These are phyloP conservation scores for Tulasnella sp. DNA, from an alignment of 768 basidiomycete genomes.

Conservation along the genomic window DNA sequence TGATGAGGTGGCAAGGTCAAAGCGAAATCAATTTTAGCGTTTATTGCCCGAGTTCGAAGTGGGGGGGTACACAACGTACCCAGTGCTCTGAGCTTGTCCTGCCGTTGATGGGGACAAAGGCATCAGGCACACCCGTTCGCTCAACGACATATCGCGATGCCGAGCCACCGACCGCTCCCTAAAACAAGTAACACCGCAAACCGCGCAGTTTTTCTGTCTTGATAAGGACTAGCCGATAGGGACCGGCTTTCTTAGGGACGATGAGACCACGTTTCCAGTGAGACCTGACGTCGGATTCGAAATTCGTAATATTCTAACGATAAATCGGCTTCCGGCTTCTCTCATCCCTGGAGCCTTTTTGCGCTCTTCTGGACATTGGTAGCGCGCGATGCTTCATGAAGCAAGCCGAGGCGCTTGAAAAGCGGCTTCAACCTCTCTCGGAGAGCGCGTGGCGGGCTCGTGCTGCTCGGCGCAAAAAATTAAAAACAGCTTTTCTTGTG, in stretches of 20 bases:
- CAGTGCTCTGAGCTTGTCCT: not conserved
- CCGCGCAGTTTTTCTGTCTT: not conserved
- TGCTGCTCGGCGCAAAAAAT: not conserved
- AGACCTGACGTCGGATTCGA: not conserved
- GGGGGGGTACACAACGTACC: not conserved
- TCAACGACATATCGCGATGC: not conserved
- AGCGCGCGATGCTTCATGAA: not conserved
- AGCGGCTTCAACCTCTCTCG: not conserved
- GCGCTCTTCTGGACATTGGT: not conserved
- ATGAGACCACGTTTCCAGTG: not conserved
- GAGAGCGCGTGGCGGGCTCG: not conserved
- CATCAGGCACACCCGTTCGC: not conserved
- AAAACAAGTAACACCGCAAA: not conserved
- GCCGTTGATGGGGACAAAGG: not conserved
- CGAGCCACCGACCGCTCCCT: not conserved
- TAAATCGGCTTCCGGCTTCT: not conserved
- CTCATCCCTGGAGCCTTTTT: not conserved
- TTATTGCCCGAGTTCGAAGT: not conserved
- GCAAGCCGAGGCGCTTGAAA: not conserved
- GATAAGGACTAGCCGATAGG: not conserved
- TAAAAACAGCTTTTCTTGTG: not conserved
- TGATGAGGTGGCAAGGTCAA: conserved; percentile 1
- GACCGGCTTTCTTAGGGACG: not conserved
- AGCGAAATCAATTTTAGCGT: not conserved
- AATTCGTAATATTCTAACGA: not conserved